Conservation (phyloP, 306 rosid species). For the Datisca glomerata region DNA sequence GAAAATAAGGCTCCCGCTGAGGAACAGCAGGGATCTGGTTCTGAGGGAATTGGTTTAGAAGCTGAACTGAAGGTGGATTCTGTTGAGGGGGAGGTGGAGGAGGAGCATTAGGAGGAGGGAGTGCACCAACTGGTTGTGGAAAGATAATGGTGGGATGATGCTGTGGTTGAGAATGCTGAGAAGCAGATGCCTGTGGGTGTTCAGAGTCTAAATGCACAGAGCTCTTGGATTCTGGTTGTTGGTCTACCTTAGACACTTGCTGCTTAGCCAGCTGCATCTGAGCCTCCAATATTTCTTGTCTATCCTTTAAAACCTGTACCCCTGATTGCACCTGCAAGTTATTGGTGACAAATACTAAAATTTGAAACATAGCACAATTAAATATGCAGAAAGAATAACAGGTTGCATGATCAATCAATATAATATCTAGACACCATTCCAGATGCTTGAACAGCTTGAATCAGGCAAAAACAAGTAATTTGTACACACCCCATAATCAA, state of each 20-base stretch:
- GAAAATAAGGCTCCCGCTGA: constrained; percentile 57
- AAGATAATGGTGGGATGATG: constrained; percentile 19
- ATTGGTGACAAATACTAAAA: too few relatives aligned
- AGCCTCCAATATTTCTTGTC: constrained; percentile 50
- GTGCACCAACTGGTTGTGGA: constrained; percentile 14
- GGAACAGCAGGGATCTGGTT: constrained; percentile 44
- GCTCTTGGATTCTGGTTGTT: constrained; percentile 28
- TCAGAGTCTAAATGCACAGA: constrained; percentile 22
- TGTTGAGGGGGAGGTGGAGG: constrained; percentile 6
- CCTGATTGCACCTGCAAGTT: constrained; percentile 66
- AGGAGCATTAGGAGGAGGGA: constrained; percentile 5
- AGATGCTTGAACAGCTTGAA: too few relatives aligned
- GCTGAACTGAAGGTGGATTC: not conserved
- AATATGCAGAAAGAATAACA: too few relatives aligned
- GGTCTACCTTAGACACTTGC: constrained; percentile 16
- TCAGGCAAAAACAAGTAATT: too few relatives aligned
- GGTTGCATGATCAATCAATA: too few relatives aligned
- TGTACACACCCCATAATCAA: too few relatives aligned
- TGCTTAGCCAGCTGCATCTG: constrained; percentile 53
- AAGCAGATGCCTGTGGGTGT: constrained; percentile 42
- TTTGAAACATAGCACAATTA: too few relatives aligned
- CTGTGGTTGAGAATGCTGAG: constrained; percentile 50
- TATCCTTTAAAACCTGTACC: constrained; percentile 57
- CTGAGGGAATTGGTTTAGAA: constrained; percentile 36
- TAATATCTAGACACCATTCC: too few relatives aligned